Conservation (phyloP, 495 filamentous ascomycete species). For the Aspergillus indologenus region DNA sequence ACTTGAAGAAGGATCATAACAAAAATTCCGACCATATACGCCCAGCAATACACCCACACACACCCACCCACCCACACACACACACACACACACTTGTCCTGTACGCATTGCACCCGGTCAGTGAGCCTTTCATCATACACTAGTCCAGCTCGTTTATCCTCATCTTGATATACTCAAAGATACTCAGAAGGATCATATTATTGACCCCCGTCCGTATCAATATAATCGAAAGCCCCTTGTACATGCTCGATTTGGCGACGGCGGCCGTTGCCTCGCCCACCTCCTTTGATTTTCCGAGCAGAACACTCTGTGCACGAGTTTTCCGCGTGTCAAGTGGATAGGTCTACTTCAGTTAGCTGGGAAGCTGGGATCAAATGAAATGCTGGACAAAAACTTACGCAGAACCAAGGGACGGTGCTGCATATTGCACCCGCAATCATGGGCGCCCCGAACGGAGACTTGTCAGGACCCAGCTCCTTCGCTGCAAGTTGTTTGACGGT, state of each 20-base stretch:
- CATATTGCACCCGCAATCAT: constrained; percentile 47
- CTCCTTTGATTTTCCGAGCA: constrained; percentile 44
- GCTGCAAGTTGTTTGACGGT: constrained; percentile 80
- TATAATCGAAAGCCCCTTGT: constrained; percentile 48
- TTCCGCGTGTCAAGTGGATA: constrained; percentile 50
- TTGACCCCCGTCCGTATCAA: constrained; percentile 46
- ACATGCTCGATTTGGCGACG: constrained; percentile 48
- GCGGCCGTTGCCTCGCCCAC: constrained; percentile 44
- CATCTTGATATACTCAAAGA: constrained; percentile 46
- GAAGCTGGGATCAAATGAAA: background rate
- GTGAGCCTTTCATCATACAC: background rate
- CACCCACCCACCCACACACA: background rate
- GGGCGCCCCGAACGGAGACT: constrained; percentile 40
- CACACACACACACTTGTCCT: background rate
- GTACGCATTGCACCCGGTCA: no score
- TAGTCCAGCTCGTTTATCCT: constrained; percentile 37
- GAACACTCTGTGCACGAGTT: constrained; percentile 47
- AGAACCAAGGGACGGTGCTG: constrained; percentile 48
- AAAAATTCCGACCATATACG: constrained; percentile 7
- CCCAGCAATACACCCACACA: background rate
- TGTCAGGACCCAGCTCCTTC: constrained; percentile 43
- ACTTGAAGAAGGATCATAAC: constrained; percentile 18
- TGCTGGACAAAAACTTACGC: constrained; percentile 32
- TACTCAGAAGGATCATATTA: constrained; percentile 49
- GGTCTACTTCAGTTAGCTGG: constrained; percentile 30